These are phyloP conservation scores for Musa acuminata DNA, from an alignment of 176 grass and related monocot species.

Conservation along the genomic window DNA sequence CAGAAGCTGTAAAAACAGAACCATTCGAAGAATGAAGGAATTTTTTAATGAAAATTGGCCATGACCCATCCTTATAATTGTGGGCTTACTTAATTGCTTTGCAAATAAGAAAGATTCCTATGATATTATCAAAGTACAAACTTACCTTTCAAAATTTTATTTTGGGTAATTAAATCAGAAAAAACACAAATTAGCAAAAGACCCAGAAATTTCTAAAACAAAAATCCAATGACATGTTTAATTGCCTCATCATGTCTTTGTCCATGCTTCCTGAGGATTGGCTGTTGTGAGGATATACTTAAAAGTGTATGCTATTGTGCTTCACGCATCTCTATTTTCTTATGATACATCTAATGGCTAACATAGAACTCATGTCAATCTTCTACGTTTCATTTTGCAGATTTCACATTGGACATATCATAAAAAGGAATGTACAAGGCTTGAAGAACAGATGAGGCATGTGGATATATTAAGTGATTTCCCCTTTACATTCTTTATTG, in stretches of 20 bases:
- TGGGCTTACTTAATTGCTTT: neutral
- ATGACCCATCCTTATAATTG: no score
- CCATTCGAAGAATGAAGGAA: neutral
- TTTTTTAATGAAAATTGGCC: no score
- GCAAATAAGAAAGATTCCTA: no score
- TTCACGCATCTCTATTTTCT: neutral
- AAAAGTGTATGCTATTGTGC: neutral
- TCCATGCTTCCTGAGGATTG: neutral
- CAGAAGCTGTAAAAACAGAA: neutral
- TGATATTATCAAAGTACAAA: no score
- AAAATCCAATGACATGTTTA: no score
- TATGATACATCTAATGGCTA: neutral
- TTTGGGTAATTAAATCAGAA: no score
- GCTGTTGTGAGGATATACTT: neutral
- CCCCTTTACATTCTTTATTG: conserved; percentile 60
- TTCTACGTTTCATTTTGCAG: conserved; percentile 30
- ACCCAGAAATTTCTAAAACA: no score
- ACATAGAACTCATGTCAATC: neutral
- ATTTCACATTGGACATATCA: conserved; percentile 64
- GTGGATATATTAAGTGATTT: conserved; percentile 46
- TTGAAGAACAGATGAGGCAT: conserved; percentile 61
- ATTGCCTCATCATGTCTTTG: neutral
- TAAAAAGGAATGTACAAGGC: conserved; percentile 79
- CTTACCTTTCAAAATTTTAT: no score
- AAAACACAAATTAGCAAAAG: no score